Conservation (phyloP, 73 alveolate species). For the Paramecium bursaria region DNA sequence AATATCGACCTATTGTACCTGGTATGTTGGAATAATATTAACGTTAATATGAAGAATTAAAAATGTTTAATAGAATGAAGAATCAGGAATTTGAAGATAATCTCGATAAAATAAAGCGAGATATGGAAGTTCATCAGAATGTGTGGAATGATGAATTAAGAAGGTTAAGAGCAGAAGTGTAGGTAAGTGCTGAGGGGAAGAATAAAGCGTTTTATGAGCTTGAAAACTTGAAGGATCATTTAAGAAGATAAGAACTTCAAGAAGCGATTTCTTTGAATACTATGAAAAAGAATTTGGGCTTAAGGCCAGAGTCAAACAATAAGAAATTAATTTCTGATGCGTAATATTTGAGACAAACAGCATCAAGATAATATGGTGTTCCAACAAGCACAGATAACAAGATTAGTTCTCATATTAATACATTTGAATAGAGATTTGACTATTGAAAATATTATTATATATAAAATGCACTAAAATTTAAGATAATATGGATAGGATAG, state of each 20-base stretch:
- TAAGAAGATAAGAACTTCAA: conserved; percentile 7
- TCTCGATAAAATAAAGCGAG: conserved; percentile 7
- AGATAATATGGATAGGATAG: too few species aligned
- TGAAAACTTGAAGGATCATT: conserved; percentile 18
- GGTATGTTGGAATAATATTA: conserved; percentile 17
- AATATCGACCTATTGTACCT: conserved; percentile 24
- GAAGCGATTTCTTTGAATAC: conserved; percentile 21
- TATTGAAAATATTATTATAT: too few species aligned
- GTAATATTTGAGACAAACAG: conserved; percentile 12
- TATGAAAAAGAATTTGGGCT: not conserved
- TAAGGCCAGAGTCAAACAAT: not conserved
- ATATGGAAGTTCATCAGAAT: not conserved
- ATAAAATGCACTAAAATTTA: too few species aligned
- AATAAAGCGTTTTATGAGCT: conserved; percentile 49
- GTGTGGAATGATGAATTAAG: conserved; percentile 55
- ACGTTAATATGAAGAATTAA: conserved; percentile 21
- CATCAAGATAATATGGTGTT: too few species aligned
- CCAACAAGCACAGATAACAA: too few species aligned
- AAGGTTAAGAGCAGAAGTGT: conserved; percentile 33
- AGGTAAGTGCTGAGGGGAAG: conserved; percentile 30
- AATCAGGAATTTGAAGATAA: conserved; percentile 43
- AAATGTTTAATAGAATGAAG: conserved; percentile 25
- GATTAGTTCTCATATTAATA: too few species aligned
- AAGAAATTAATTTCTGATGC: conserved; percentile 8
- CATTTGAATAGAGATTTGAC: too few species aligned